These are phyloP conservation scores for Mycena vitilis DNA, from an alignment of 768 basidiomycete species.

Conservation along the genomic window DNA sequence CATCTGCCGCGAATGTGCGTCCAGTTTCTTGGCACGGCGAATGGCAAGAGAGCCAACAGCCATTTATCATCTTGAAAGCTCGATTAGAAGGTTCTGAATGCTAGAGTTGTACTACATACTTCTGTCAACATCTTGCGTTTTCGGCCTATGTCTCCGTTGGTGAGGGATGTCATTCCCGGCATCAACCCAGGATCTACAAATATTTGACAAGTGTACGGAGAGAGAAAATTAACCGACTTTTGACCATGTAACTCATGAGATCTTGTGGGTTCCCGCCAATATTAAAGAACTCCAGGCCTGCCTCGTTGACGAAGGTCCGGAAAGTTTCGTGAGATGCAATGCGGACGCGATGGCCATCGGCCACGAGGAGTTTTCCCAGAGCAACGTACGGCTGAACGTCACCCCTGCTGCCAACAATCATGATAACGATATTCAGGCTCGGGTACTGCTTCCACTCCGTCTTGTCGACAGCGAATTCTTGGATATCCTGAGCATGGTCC, in stretches of 20 bases:
- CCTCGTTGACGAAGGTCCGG: conserved; percentile 61
- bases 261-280: conserved; percentile 74
- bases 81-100: conserved; percentile 6
- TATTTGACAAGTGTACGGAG: neutral
- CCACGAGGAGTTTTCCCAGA: conserved; percentile 59
- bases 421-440: conserved; percentile 67
- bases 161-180: conserved; percentile 67
- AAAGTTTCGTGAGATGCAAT: conserved; percentile 74
- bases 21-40: conserved; percentile 58
- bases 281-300: conserved; percentile 67
- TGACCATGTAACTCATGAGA: conserved; percentile 80
- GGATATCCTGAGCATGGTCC: conserved; percentile 57
- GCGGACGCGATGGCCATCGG: conserved; percentile 68
- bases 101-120: conserved; percentile 39
- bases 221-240: conserved; percentile 55
- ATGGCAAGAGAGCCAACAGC: conserved; percentile 67
- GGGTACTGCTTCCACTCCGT: conserved; percentile 51
- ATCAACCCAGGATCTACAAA: conserved; percentile 69
- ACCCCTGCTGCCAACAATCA: conserved; percentile 77
- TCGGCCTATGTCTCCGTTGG: conserved; percentile 69
- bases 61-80: conserved; percentile 63
- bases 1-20: conserved; percentile 66
- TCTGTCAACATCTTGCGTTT: conserved; percentile 70
- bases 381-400: conserved; percentile 78
- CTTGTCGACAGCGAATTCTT: conserved; percentile 62